A percentile compares a stretch with the other conserved stretches of the same genome.
Conservation (phyloP, 2,329 filamentous ascomycete genomes). For the Calonectria multiphialidica region DNA sequence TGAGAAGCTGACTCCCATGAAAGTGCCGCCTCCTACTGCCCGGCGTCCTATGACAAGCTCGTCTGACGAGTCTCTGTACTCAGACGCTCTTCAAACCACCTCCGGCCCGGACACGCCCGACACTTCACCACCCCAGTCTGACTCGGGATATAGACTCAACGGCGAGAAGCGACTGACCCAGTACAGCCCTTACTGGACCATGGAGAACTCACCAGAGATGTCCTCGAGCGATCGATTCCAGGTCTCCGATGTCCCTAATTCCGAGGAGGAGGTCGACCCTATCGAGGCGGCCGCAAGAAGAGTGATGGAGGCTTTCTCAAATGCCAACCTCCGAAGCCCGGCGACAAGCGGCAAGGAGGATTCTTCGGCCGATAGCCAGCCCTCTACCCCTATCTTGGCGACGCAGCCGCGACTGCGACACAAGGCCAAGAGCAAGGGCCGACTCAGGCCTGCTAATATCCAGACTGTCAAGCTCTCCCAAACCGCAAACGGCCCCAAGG, state of each 20-base stretch:
- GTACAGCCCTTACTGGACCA: slow-evolving; percentile 38
- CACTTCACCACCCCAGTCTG: slow-evolving; percentile 55
- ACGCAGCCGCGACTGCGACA: slow-evolving; percentile 54
- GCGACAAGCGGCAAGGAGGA: slow-evolving; percentile 31
- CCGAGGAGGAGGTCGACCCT: slow-evolving; percentile 39
- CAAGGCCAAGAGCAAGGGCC: slow-evolving; percentile 40
- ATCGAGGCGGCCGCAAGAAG: slow-evolving; percentile 48
- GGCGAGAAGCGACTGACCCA: slow-evolving; percentile 26
- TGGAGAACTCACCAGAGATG: slow-evolving; percentile 35
- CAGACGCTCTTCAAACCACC: slow-evolving; percentile 51
- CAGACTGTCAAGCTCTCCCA: slow-evolving; percentile 13
- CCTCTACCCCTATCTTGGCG: slow-evolving; percentile 49
- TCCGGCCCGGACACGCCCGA: slow-evolving; percentile 54
- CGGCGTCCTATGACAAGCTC: slow-evolving; percentile 45
- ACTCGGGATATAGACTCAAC: slow-evolving; percentile 46
- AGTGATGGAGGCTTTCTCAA: slow-evolving; percentile 48
- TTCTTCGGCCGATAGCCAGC: slow-evolving; percentile 33
- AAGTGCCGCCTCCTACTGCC: slow-evolving; percentile 8
- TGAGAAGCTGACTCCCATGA: slow-evolving; percentile 21
- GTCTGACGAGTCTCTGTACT: slow-evolving; percentile 54
- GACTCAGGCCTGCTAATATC: slow-evolving; percentile 25
- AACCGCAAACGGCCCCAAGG: slow-evolving; percentile 2
- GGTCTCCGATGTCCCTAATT: slow-evolving; percentile 25
- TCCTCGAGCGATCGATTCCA: slow-evolving; percentile 34
- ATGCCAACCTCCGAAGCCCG: slow-evolving; percentile 36